A percentile compares a stretch with the other conserved stretches of the same genome.
These are phyloP conservation scores for Alternaria solani DNA, from an alignment of 2,329 filamentous ascomycete species.

Conservation along the genomic window DNA sequence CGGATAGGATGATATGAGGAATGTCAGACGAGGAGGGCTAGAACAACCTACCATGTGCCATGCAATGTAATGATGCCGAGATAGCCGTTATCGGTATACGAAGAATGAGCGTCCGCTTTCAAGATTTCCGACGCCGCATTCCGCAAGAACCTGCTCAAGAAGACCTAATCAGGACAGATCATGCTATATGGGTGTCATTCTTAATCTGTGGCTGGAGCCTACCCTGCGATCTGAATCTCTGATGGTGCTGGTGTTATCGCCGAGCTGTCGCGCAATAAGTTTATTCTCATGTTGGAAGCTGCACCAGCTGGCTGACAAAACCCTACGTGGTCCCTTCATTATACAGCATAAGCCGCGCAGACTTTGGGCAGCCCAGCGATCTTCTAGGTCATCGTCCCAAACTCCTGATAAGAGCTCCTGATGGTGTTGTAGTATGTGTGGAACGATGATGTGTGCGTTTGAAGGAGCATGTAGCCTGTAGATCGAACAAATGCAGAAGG, in stretches of 20 bases:
- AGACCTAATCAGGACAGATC: neutral
- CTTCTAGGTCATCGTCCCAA: neutral
- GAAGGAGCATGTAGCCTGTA: conserved; percentile 1
- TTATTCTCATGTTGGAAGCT: conserved; percentile 18
- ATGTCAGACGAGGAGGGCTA: conserved; percentile 9
- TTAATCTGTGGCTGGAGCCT: neutral
- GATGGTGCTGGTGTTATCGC: conserved; percentile 8
- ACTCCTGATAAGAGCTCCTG: neutral
- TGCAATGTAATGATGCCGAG: conserved; percentile 12
- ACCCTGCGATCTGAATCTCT: conserved; percentile 16
- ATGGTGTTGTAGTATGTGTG: neutral
- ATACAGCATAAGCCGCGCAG: conserved; percentile 7
- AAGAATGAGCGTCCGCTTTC: neutral
- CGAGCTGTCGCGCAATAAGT: conserved; percentile 17
- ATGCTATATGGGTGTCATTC: neutral
- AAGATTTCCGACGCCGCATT: neutral
- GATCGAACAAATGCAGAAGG: neutral
- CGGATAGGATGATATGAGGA: neutral
- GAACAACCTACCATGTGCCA: conserved; percentile 8
- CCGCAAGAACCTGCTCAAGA: neutral
- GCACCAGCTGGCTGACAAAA: conserved; percentile 19
- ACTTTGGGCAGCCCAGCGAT: neutral
- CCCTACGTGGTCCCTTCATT: neutral
- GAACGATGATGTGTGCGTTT: conserved; percentile 1
- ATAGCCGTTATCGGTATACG: conserved; percentile 11